Base-by-base conservation (phyloP, 2,329 filamentous ascomycete genomes). In the Alternaria viburni region DNA sequence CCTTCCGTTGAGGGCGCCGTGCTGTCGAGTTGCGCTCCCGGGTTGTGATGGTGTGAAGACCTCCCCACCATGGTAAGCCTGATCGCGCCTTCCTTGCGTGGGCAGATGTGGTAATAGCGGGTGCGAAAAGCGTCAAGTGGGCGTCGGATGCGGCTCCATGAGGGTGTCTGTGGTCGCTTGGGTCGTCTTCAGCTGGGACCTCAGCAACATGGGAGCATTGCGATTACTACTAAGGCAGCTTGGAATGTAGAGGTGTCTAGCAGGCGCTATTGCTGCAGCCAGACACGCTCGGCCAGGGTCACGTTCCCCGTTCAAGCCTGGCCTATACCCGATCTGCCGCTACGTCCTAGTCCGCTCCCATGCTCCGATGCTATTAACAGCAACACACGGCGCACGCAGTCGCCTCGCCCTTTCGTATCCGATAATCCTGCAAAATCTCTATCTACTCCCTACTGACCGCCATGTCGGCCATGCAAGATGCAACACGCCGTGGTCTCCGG, bases 51-150 rank as follows among this genome's bases (percentile, higher is more conserved):
- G 12, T 55, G 60, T 52, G 67, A 55, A 32, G 58, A 50, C 59
- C 69, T 66, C 68, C 66, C 72, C 57, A 74, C 70, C 74, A 75
- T 77, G 23, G 50, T 69, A 60, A 44, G 52, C 47, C 59, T 54
- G 56, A 41, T 52, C 46, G 47, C 26, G 26, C 47, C 51, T 25
- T 57, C 47, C 25, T 41, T 51, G 32, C 30, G 43, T 56, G 55
- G 36, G 54, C 25, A 41, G 17, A 36, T 51, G 41, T 25, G 28
- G 55, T 64, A 52, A 59, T 36, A 62, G 57, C 30, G 15, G 61
- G 55, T 44, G 43, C 47, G 59, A 41, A 32, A 17, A 54, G 46
- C 56, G 46, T 44, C 45, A 62, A 15, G 54, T 57, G 50, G 46
- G 47, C 41, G 17, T 45, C 47, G 30, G 21, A 17, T 32, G 44